phyloP scores from a whole-genome alignment of 106 monocot genomes.

The Narthecium ossifragum region DNA sequence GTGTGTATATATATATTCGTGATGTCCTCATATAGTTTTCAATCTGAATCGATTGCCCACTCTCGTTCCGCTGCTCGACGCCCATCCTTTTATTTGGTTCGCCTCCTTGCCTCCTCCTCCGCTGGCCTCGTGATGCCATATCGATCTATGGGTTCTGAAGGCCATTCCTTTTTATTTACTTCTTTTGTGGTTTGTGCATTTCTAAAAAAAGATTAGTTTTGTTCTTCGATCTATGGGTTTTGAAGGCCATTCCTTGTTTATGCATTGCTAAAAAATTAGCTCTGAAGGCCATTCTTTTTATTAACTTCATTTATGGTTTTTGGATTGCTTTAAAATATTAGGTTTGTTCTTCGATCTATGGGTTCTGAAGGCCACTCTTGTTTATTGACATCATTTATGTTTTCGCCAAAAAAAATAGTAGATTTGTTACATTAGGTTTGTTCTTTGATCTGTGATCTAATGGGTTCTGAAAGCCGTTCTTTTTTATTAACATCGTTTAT shows the following conservation, averaged over 20 bases:
- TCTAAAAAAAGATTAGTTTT: background rate
- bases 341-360: too few relatives aligned
- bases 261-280: too few relatives aligned
- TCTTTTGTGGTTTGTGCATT: too few relatives aligned
- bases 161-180: background rate
- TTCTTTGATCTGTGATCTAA: too few relatives aligned
- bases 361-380: too few relatives aligned
- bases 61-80: background rate
- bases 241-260: background rate
- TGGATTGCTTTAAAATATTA: too few relatives aligned
- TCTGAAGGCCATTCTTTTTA: background rate
- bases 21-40: conserved; percentile 2
- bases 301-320: background rate
- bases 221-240: too few relatives aligned
- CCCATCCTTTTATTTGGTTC: background rate
- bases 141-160: background rate
- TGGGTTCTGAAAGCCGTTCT: too few relatives aligned
- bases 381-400: too few relatives aligned
- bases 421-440: too few relatives aligned
- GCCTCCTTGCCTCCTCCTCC: background rate
- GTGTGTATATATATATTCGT: background rate
- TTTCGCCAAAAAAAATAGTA: too few relatives aligned
- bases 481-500: too few relatives aligned
- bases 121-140: background rate
- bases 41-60: background rate